A percentile compares a stretch with the other conserved stretches of the same genome.
Evolutionary conservation across 208 protist species (phyloP).

Genomic region (Acanthamoeba healyi): DNA sequence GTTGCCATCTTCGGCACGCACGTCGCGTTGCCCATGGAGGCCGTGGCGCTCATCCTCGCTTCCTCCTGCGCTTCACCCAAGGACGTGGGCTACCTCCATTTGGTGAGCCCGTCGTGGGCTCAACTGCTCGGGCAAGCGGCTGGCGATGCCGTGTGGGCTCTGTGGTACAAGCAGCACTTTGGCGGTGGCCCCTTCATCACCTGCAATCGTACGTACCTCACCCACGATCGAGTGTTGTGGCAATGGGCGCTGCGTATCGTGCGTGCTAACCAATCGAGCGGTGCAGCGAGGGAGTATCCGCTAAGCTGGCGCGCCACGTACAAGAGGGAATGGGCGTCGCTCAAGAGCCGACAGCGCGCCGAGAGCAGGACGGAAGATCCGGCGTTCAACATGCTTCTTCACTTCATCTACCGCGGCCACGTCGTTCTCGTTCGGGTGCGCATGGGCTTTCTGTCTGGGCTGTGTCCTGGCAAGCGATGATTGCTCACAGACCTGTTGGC

Average conservation of each 20-base stretch:
- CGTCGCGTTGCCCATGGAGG: not conserved
- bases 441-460: too few relatives aligned
- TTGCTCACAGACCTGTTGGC: too few relatives aligned
- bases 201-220: not conserved
- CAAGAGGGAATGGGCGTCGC: not conserved
- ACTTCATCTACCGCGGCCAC: conserved; percentile 29
- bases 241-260: too few relatives aligned
- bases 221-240: not conserved
- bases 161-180: conserved; percentile 32
- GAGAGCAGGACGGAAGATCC: conserved; percentile 12
- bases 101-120: not conserved
- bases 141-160: not conserved
- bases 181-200: conserved; percentile 17
- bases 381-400: conserved; percentile 5
- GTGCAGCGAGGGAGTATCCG: not conserved
- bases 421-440: not conserved
- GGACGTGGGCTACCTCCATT: not conserved
- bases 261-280: too few relatives aligned
- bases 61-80: not conserved
- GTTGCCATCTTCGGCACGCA: not conserved
- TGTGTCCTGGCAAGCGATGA: too few relatives aligned
- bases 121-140: not conserved
- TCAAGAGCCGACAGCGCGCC: not conserved
- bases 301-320: conserved; percentile 2
- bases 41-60: not conserved